These are phyloP conservation scores for Umbelopsis isabellina DNA, from an alignment of 192 early-diverging fungal species.

Conservation along the genomic window DNA sequence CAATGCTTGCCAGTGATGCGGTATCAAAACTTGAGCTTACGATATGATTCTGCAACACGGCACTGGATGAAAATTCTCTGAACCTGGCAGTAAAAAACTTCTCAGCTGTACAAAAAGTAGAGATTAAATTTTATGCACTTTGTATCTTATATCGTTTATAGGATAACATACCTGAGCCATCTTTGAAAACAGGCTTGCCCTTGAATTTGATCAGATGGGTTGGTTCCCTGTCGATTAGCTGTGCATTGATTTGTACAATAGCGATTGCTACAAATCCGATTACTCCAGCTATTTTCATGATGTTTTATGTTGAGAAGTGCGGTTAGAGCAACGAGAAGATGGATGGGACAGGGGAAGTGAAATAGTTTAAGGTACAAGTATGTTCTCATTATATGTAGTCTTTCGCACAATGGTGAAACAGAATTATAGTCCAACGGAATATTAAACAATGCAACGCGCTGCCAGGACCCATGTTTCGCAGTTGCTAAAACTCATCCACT, in stretches of 20 bases:
- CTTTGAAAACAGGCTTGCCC: not conserved
- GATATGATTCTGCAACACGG: not conserved
- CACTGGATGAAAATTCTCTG: not conserved
- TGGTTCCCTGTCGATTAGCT: not conserved
- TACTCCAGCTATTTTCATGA: not conserved
- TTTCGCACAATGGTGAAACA: slow-evolving; percentile 14
- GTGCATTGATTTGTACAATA: not conserved
- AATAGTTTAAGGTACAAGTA: not conserved
- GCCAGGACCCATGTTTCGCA: not conserved
- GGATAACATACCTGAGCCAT: not conserved
- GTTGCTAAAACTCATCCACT: not conserved
- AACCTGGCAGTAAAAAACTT: not conserved
- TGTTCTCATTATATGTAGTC: not conserved
- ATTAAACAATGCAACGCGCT: slow-evolving; percentile 19
- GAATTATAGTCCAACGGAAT: slow-evolving; percentile 10
- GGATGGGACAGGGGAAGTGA: not conserved
- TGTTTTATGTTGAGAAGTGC: not conserved
- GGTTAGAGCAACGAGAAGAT: not conserved
- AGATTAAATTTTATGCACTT: too few species aligned
- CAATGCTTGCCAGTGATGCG: slow-evolving; percentile 19
- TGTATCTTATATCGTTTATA: not conserved
- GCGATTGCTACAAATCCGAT: not conserved
- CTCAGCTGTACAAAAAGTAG: not conserved
- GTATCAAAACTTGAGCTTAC: slow-evolving; percentile 10
- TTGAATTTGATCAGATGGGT: slow-evolving; percentile 43